Percentiles rank a stretch among this genome's conserved stretches.
These are phyloP conservation scores for Pseudopyrenochaeta lycopersici DNA, from an alignment of 2,329 filamentous ascomycete species.

Conservation along the genomic window DNA sequence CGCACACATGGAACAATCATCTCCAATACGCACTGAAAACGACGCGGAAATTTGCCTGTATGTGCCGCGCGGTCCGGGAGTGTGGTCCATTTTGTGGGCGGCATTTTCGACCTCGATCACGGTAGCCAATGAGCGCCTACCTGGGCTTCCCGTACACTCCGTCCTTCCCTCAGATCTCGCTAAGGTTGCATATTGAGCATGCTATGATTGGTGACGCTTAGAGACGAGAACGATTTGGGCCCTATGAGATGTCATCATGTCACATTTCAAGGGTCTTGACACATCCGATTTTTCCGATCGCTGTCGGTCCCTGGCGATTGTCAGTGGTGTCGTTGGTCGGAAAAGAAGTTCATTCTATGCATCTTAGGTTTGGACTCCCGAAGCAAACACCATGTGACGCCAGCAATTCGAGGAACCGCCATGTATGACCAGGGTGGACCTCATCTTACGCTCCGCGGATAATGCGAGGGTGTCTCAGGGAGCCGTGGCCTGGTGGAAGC, in stretches of 20 bases:
- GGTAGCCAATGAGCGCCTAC: constrained; percentile 14
- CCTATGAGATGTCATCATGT: background rate
- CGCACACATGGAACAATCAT: constrained; percentile 34
- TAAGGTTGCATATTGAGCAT: background rate
- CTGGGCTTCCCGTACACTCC: background rate
- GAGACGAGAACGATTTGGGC: background rate
- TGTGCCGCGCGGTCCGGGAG: background rate
- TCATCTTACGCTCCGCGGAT: constrained; percentile 18
- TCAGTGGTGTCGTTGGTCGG: constrained; percentile 23
- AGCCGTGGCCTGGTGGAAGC: constrained; percentile 1
- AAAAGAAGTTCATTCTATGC: constrained; percentile 14
- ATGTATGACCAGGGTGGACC: constrained; percentile 13
- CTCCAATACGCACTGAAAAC: constrained; percentile 9
- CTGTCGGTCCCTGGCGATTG: constrained; percentile 11
- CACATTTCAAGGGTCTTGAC: background rate
- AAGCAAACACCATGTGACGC: constrained; percentile 3
- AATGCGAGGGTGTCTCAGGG: constrained; percentile 32
- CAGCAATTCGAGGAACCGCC: constrained; percentile 1
- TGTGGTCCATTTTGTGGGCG: constrained; percentile 11
- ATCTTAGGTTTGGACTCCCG: constrained; percentile 20
- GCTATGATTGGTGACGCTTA: background rate
- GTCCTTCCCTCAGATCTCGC: background rate
- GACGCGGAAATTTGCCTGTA: constrained; percentile 8
- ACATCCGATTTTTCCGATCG: background rate
- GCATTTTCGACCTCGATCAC: constrained; percentile 12